Conservation (phyloP, 768 basidiomycete species). For the Hygrocybe coccinea region DNA sequence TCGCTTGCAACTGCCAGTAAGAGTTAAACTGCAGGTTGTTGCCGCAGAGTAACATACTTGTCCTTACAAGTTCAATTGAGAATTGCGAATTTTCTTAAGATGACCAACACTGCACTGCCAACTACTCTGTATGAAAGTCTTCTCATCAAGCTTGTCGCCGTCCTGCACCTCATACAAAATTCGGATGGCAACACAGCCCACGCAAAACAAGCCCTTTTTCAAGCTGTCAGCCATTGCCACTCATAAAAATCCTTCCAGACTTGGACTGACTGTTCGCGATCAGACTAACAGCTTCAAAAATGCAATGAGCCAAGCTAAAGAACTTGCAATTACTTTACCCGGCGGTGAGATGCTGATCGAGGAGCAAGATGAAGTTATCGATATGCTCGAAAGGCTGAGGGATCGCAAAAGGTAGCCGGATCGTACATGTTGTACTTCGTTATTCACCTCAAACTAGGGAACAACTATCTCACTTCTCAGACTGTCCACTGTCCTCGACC, state of each 20-base stretch:
- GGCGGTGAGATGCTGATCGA: conserved; percentile 67
- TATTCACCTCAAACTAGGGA: conserved; percentile 34
- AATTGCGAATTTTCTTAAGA: neutral
- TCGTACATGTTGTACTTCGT: conserved; percentile 2
- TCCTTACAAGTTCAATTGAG: neutral
- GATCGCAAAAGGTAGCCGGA: conserved; percentile 69
- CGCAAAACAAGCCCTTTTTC: conserved; percentile 61
- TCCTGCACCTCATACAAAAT: conserved; percentile 57
- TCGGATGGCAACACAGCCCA: conserved; percentile 53
- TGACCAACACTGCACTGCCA: neutral
- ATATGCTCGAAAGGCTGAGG: conserved; percentile 59
- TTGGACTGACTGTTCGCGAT: neutral
- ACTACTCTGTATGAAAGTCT: conserved; percentile 47
- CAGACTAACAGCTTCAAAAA: conserved; percentile 73
- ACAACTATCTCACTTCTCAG: conserved; percentile 51
- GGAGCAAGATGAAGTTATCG: conserved; percentile 68
- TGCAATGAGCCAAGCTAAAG: conserved; percentile 53
- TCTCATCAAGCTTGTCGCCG: conserved; percentile 52
- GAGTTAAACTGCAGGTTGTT: too few species aligned
- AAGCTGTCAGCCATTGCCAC: conserved; percentile 43
- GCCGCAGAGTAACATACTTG: too few species aligned
- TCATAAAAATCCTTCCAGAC: neutral
- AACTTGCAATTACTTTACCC: conserved; percentile 52
- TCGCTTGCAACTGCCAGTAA: too few species aligned
- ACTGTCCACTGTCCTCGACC: conserved; percentile 35